phyloP scores from a whole-genome alignment of 306 rosid species.

The Lagenaria siceraria region DNA sequence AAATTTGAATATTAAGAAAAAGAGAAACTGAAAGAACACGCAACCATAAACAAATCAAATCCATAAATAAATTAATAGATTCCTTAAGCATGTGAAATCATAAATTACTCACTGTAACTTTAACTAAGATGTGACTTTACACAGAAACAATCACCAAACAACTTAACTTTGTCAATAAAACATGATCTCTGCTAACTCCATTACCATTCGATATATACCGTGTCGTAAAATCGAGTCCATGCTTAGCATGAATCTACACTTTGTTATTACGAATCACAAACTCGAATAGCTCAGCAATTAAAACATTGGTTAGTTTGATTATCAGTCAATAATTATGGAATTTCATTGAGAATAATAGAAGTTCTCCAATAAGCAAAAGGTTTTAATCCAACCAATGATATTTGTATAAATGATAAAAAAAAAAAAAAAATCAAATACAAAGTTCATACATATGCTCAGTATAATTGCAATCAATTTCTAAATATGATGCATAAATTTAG shows the following conservation, averaged over 20 bases:
- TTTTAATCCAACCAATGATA: neutral
- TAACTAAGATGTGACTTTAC: neutral
- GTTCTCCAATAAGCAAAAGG: neutral
- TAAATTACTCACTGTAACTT: neutral
- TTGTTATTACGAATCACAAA: neutral
- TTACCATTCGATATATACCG: no score
- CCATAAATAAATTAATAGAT: neutral
- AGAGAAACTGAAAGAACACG: neutral
- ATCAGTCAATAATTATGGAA: no score
- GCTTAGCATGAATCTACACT: no score
- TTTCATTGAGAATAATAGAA: neutral
- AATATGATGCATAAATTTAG: neutral
- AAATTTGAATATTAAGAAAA: neutral
- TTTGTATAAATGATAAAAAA: neutral
- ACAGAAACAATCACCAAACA: neutral
- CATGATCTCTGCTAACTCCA: no score
- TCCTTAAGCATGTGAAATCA: neutral
- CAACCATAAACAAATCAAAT: neutral
- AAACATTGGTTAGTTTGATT: no score
- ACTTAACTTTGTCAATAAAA: no score
- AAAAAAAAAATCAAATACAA: neutral
- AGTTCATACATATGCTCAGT: neutral
- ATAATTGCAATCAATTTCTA: slow-evolving; percentile 4
- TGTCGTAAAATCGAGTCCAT: no score
- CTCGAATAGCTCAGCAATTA: no score